Base-by-base conservation (phyloP, 2,329 filamentous ascomycete genomes). In the Colletotrichum sp. region DNA sequence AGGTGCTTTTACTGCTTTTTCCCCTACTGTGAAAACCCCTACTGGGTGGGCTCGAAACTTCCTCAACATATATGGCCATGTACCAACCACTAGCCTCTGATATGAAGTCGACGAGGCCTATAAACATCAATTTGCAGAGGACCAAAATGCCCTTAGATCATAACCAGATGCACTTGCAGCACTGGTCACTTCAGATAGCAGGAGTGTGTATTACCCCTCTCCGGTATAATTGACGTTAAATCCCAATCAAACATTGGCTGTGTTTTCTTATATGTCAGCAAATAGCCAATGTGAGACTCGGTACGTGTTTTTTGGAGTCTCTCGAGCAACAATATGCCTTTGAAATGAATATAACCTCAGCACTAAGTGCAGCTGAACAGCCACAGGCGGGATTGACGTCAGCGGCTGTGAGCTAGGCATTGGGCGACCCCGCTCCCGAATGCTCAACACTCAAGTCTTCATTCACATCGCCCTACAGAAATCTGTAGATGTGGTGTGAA, bases 221-320 rank as follows among this genome's bases (percentile, higher is more conserved):
- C 1, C 9, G 18, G 10, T 21, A 21, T 0, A 52, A 52, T 0
- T 52, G 2, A 21, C 1, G n/a, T 21, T 13, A 0, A 21, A 52
- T 0, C 13, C 18, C 3, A 3, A 52, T 21, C n/a, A 52, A 21
- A 4, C 6, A 5, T 21, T 52, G 10, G 12, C 44, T 13, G n/a
- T 8, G 3, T 49, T 0, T 21, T 49, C n/a, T 52, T 21, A 3
- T 1, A 49, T 8, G 44, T 52, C n/a, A 52, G 44, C 10, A 52
- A 21, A 5, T 13, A 13, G 44, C 2, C 44, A 49, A 13, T 21
- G 10, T 10, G 44, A 49, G n/a, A n/a, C 44, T 21, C 6, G 1
- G 4, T 13, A 2, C 10, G 9, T 49, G 9, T 13, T 21, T 49
- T 52, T 7, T 13, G 44, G n/a, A 8, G 44, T 52, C 44, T 52